Evolutionary conservation across 495 filamentous ascomycete genomes (phyloP), one percentile per base, ranked within the genome.

Genomic region (Aspergillus baeticus): DNA sequence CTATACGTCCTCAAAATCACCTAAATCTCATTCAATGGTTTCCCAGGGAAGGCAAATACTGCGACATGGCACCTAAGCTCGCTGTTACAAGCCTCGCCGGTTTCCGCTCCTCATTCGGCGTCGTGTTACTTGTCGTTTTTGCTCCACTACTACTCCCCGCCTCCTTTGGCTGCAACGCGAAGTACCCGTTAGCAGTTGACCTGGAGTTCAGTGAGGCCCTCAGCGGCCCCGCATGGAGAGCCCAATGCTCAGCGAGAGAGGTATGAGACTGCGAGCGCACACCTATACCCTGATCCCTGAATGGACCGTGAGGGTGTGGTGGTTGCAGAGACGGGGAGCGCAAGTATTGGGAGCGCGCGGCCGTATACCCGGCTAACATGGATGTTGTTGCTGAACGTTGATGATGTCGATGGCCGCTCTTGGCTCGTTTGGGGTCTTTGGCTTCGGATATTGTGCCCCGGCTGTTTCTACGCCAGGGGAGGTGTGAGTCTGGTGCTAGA

Each of bases 311-410:
- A 8, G 4, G 26, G 4, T 8, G 26, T 29, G 26, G 26, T 8
- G 26, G 26, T 29, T 29, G 26, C 26, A 29, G n/a, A 62, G 54
- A 13, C 29, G 52, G 18, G 38, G 46, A 17, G 44, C 54, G 35
- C 7, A 59, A 43, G 11, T 51, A 57, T 3, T 59, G 39, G 8
- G 45, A 33, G 35, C 60, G 37, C 7, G 58, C n/a, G 43, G 8
- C 20, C 5, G 41, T 33, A 1, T 26, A 42, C 23, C 44, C 60
- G 11, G 64, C 56, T 3, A 72, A 45, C 5, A 63, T 62, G 4
- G 73, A 72, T 1, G 73, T 73, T 0, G 73, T 76, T 17, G 67
- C 64, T 5, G 73, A 70, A 15, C 71, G 71, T n/a, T 64, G 67
- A 44, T 76, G 73, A 33, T 76, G 64, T 17, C 59, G 57, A 2